Evolutionary conservation across 2,329 filamentous ascomycete genomes (phyloP).

Genomic region (Arthrocladium fulminans): DNA sequence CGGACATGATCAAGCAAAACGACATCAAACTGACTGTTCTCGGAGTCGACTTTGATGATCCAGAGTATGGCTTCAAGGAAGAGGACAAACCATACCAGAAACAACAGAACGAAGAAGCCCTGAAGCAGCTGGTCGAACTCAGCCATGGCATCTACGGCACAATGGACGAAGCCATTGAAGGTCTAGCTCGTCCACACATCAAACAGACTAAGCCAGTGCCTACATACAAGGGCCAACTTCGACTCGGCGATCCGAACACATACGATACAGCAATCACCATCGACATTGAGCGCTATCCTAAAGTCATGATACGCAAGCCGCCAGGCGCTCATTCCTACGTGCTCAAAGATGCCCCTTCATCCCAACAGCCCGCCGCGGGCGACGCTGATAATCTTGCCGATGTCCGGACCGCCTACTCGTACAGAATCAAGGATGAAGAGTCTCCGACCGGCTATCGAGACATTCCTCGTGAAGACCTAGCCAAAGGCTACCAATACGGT

Average conservation of each 20-base stretch:
- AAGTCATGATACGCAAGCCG: constrained; percentile 67
- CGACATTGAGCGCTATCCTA: constrained; percentile 82
- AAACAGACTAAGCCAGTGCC: constrained; percentile 69
- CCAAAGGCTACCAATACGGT: constrained; percentile 92
- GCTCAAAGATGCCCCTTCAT: constrained; percentile 29
- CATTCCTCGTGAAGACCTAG: constrained; percentile 70
- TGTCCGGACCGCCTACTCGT: constrained; percentile 70
- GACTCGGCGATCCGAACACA: constrained; percentile 65
- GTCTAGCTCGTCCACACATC: constrained; percentile 65
- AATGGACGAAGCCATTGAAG: constrained; percentile 71
- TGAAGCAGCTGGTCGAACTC: constrained; percentile 57
- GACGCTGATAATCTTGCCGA: constrained; percentile 8
- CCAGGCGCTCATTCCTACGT: constrained; percentile 72
- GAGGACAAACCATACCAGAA: constrained; percentile 70
- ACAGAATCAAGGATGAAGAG: constrained; percentile 67
- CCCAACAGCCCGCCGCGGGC: not conserved
- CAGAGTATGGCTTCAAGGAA: constrained; percentile 84
- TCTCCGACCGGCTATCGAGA: constrained; percentile 72
- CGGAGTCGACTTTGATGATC: constrained; percentile 90
- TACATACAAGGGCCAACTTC: constrained; percentile 70
- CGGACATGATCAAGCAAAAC: constrained; percentile 50
- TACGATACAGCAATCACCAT: constrained; percentile 71
- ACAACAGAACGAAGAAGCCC: constrained; percentile 60
- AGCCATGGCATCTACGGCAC: constrained; percentile 74
- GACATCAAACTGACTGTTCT: constrained; percentile 72